A percentile compares a stretch with the other conserved stretches of the same genome.
phyloP scores from a whole-genome alignment of 306 rosid genomes.

The Cotoneaster glaucophyllus region DNA sequence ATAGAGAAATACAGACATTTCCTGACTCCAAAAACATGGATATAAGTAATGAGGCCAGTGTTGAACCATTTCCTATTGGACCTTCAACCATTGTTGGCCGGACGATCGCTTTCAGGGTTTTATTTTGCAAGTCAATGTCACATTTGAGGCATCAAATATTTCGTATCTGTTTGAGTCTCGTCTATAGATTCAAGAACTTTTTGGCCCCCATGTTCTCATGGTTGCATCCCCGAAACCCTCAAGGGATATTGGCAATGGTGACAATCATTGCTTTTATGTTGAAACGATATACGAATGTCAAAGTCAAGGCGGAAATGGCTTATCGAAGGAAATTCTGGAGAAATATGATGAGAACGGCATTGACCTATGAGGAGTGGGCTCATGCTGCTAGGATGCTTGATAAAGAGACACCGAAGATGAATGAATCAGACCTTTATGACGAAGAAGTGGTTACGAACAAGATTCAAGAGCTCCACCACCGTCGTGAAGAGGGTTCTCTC shows the following conservation, averaged over 20 bases:
- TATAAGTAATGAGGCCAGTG: constrained; percentile 78
- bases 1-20: not conserved
- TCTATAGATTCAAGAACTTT: constrained; percentile 42
- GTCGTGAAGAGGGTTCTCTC: constrained; percentile 72
- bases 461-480: constrained; percentile 80
- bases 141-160: constrained; percentile 58
- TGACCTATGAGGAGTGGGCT: constrained; percentile 98
- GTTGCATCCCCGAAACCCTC: constrained; percentile 89
- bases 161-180: constrained; percentile 28
- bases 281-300: constrained; percentile 79
- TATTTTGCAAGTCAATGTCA: constrained; percentile 75
- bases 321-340: constrained; percentile 93
- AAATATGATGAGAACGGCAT: constrained; percentile 88
- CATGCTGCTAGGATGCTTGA: constrained; percentile 99
- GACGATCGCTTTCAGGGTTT: constrained; percentile 70
- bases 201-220: constrained; percentile 51
- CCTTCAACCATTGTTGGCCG: constrained; percentile 78
- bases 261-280: constrained; percentile 73
- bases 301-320: constrained; percentile 76
- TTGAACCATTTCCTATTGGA: constrained; percentile 79
- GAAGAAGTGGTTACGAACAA: constrained; percentile 78
- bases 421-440: constrained; percentile 75
- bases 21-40: constrained; percentile 48
- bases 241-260: constrained; percentile 85
- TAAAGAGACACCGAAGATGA: constrained; percentile 76